Percentiles rank a stretch among this genome's conserved stretches.
Evolutionary conservation across 306 rosid species (phyloP).

Genomic region (Ceratonia siliqua): DNA sequence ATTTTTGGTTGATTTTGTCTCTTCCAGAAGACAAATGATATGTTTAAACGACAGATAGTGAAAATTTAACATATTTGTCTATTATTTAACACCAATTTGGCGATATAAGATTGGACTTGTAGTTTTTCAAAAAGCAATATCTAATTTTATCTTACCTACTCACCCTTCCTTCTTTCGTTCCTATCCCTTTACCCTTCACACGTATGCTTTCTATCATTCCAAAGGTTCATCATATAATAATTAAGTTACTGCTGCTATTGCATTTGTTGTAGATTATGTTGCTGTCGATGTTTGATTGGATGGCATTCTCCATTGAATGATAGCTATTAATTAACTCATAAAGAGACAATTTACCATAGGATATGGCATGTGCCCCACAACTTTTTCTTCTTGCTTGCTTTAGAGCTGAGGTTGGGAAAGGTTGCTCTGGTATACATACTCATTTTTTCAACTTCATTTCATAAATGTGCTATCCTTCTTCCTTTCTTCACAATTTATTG

Average conservation of each 20-base stretch:
- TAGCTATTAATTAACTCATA: slow-evolving; percentile 17
- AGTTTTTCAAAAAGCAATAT: not conserved
- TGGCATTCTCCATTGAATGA: slow-evolving; percentile 4
- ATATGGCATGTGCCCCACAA: slow-evolving; percentile 4
- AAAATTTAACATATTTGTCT: not conserved
- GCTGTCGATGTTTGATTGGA: slow-evolving; percentile 38
- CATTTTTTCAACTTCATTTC: not conserved
- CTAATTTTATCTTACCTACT: slow-evolving; percentile 17
- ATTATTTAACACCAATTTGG: not conserved
- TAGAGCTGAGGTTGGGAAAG: not conserved
- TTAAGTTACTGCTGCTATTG: slow-evolving; percentile 21
- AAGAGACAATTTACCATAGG: slow-evolving; percentile 20
- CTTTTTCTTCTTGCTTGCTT: not conserved
- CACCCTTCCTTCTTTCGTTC: not conserved
- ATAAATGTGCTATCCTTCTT: too few species aligned
- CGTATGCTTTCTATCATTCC: slow-evolving; percentile 26
- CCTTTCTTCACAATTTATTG: not conserved
- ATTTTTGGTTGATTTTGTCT: slow-evolving; percentile 33
- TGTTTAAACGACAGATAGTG: not conserved
- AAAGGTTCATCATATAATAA: slow-evolving; percentile 28
- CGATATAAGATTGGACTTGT: not conserved
- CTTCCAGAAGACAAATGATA: slow-evolving; percentile 4
- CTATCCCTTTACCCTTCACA: slow-evolving; percentile 12
- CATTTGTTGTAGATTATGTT: slow-evolving; percentile 19
- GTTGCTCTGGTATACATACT: not conserved